phyloP scores from a whole-genome alignment of 306 rosid species.

The Sesbania bispinosa region DNA sequence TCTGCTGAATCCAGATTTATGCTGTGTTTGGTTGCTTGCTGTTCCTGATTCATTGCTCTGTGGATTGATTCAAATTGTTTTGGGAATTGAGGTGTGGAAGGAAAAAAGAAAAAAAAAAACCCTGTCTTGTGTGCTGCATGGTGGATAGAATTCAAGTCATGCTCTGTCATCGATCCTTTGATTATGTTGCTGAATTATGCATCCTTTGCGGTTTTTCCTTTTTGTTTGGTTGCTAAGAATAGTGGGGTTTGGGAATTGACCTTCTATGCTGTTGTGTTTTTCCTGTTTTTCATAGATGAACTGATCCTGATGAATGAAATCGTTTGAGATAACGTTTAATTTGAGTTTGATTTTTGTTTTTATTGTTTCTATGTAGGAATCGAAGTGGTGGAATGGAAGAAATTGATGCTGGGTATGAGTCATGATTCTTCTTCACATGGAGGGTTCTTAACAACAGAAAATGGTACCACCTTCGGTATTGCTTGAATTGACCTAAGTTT shows the following conservation, averaged over 20 bases:
- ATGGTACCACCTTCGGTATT: conserved; percentile 19
- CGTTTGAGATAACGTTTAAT: conserved; percentile 1
- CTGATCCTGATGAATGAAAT: conserved; percentile 18
- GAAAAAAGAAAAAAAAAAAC: background rate
- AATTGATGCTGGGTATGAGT: conserved; percentile 18
- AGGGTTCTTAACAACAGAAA: conserved; percentile 18
- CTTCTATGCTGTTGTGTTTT: conserved; percentile 12
- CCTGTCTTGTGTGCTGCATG: conserved; percentile 33
- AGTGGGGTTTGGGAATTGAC: conserved; percentile 29
- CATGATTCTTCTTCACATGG: conserved; percentile 18
- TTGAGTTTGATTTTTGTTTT: conserved; percentile 18
- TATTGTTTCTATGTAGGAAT: conserved; percentile 18
- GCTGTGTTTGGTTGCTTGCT: conserved; percentile 14
- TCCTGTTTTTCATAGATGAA: background rate
- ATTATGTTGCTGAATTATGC: conserved; percentile 39
- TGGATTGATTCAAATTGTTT: conserved; percentile 25
- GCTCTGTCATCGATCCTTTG: conserved; percentile 27
- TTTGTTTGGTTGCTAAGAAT: conserved; percentile 15
- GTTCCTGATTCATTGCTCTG: conserved; percentile 22
- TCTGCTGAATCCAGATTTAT: conserved; percentile 33
- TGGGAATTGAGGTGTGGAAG: background rate
- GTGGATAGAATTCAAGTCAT: conserved; percentile 17
- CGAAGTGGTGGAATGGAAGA: conserved; percentile 26
- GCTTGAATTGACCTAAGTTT: conserved; percentile 24
- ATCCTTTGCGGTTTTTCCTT: background rate